Percentiles rank a stretch among this genome's conserved stretches.
Evolutionary conservation across 192 early-diverging fungal species (phyloP).

Genomic region (Piromyces finnis): DNA sequence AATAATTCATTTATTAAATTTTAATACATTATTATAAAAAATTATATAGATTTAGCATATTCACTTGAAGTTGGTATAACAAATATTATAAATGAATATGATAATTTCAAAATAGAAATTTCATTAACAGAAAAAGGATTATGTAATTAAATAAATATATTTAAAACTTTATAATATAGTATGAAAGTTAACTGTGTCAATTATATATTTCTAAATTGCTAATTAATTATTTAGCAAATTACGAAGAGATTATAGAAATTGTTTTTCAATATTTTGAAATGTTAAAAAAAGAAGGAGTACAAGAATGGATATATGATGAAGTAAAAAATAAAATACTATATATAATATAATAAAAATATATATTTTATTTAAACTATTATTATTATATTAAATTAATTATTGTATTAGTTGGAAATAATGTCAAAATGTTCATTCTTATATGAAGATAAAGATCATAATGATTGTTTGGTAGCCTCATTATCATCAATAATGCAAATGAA

Average conservation of each 20-base stretch:
- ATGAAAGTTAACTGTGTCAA: too few species aligned
- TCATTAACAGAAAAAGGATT: slow-evolving; percentile 71
- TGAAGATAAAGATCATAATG: not conserved
- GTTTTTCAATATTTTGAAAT: slow-evolving; percentile 83
- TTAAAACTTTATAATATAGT: too few species aligned
- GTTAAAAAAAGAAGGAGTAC: slow-evolving; percentile 44
- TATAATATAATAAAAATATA: not conserved
- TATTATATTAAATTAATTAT: too few species aligned
- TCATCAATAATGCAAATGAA: not conserved
- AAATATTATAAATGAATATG: slow-evolving; percentile 47
- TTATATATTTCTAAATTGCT: too few species aligned
- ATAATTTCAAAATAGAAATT: slow-evolving; percentile 67
- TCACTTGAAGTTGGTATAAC: slow-evolving; percentile 43
- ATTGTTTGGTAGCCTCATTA: not conserved
- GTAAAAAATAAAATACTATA: slow-evolving; percentile 9
- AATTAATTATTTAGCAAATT: slow-evolving; percentile 26
- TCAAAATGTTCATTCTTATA: not conserved
- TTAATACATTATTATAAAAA: too few species aligned
- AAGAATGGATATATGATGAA: slow-evolving; percentile 72
- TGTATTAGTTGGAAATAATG: not conserved
- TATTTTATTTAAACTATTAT: not conserved
- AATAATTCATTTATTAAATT: too few species aligned
- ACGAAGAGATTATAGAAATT: slow-evolving; percentile 57
- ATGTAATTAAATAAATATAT: slow-evolving; percentile 1
- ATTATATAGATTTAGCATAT: slow-evolving; percentile 52